These are phyloP conservation scores for Cladophialophora immunda DNA, from an alignment of 2,329 filamentous ascomycete species.

Conservation along the genomic window DNA sequence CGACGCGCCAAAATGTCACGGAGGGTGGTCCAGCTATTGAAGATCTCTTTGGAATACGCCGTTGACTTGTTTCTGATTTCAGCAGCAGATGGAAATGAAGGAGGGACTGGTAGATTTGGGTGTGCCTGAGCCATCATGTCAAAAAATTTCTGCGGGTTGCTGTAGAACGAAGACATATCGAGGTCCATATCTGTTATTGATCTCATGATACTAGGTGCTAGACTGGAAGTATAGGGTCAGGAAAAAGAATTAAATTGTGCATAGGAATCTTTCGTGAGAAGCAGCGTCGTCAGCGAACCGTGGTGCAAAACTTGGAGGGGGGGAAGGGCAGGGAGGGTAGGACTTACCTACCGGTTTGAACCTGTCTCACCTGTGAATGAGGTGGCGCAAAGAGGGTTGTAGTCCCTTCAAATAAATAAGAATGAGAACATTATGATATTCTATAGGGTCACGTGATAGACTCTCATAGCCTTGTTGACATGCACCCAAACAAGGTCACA, in stretches of 20 bases:
- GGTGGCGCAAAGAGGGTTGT: too few species aligned
- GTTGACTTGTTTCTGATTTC: conserved; percentile 33
- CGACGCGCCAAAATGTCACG: conserved; percentile 59
- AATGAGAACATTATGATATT: background rate
- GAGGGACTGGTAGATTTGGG: conserved; percentile 19
- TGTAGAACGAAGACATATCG: conserved; percentile 24
- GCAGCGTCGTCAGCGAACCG: background rate
- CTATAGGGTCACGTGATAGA: background rate
- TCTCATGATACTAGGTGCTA: conserved; percentile 1
- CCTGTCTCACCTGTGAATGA: conserved; percentile 7
- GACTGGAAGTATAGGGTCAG: conserved; percentile 5
- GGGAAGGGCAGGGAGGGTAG: background rate
- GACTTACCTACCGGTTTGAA: background rate
- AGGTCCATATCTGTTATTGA: conserved; percentile 5
- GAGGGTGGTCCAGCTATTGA: conserved; percentile 48
- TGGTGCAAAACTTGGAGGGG: background rate
- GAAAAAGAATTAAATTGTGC: conserved; percentile 8
- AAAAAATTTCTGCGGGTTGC: conserved; percentile 20
- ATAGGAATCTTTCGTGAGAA: conserved; percentile 9
- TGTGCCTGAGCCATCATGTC: conserved; percentile 13
- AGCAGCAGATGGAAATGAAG: conserved; percentile 18
- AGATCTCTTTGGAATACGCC: conserved; percentile 45
- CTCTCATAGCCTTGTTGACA: conserved; percentile 9
- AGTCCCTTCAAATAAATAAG: background rate
- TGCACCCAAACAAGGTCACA: conserved; percentile 5